Percentiles rank a stretch among this genome's conserved stretches.
Evolutionary conservation across 805 yeast species (phyloP).

Genomic region (Cyberlindnera samutprakarnensis): DNA sequence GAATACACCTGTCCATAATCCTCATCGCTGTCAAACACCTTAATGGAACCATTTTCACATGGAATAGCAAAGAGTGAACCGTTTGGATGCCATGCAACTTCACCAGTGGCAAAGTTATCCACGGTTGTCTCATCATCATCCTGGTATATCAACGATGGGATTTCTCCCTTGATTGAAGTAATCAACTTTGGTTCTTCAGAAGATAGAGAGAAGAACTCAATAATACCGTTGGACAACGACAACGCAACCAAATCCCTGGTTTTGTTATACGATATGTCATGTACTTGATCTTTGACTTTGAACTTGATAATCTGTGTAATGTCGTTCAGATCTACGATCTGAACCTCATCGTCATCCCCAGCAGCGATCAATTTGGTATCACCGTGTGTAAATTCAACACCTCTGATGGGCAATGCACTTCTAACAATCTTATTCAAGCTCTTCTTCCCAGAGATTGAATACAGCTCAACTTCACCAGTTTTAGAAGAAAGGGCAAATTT

Average conservation of each 20-base stretch:
- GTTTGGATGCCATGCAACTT: conserved; percentile 61
- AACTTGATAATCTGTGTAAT: conserved; percentile 22
- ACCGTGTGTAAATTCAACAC: conserved; percentile 49
- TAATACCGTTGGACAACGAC: conserved; percentile 51
- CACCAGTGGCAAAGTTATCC: conserved; percentile 41
- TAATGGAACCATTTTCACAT: conserved; percentile 38
- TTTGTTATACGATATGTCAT: conserved; percentile 47
- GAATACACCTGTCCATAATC: conserved; percentile 11
- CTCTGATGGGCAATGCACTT: conserved; percentile 33
- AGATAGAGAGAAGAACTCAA: conserved; percentile 42
- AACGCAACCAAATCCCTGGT: conserved; percentile 50
- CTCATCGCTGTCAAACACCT: conserved; percentile 27
- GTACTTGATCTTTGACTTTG: conserved; percentile 45
- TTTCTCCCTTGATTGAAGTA: conserved; percentile 33
- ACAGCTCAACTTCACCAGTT: conserved; percentile 20
- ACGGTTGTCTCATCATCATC: conserved; percentile 30
- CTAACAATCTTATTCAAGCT: conserved; percentile 14
- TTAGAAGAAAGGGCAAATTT: conserved; percentile 16
- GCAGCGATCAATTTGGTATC: conserved; percentile 54
- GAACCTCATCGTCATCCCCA: conserved; percentile 58
- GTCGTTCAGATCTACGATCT: conserved; percentile 35
- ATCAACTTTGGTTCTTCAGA: conserved; percentile 48
- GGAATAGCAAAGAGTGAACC: conserved; percentile 71
- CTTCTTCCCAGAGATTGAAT: conserved; percentile 11
- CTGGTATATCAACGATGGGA: conserved; percentile 32